These are phyloP conservation scores for Rhodotorula toruloides DNA, from an alignment of 768 basidiomycete species.

Conservation along the genomic window DNA sequence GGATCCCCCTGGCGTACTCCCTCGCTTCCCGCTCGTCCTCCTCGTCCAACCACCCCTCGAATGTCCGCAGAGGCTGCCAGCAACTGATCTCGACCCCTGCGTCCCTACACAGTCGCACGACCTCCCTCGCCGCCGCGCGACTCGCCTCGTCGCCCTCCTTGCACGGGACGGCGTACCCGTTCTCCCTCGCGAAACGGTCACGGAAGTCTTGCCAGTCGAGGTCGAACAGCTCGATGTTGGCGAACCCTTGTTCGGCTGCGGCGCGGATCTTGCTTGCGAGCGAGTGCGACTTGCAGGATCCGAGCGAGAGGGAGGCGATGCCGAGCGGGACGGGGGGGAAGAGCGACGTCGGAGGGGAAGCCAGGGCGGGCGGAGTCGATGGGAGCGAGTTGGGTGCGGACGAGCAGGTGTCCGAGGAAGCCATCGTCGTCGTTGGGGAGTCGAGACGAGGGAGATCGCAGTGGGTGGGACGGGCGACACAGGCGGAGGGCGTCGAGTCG, in stretches of 20 bases:
- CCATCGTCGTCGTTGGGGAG: not conserved
- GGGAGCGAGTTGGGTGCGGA: slow-evolving; percentile 1
- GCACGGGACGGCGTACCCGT: slow-evolving; percentile 41
- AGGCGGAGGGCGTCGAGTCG: no score
- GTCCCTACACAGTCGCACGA: slow-evolving; percentile 24
- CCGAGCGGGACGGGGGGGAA: slow-evolving; percentile 7
- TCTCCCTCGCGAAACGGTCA: slow-evolving; percentile 42
- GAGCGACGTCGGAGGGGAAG: not conserved
- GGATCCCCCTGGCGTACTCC: slow-evolving; percentile 44
- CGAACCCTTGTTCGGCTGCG: slow-evolving; percentile 34
- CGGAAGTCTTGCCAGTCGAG: slow-evolving; percentile 46
- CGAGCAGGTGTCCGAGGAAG: not conserved
- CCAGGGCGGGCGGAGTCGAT: slow-evolving; percentile 1
- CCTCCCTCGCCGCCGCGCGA: slow-evolving; percentile 42
- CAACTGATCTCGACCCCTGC: slow-evolving; percentile 44
- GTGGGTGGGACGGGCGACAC: no score
- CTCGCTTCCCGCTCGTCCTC: slow-evolving; percentile 44
- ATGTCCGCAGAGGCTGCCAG: slow-evolving; percentile 49
- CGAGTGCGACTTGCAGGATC: slow-evolving; percentile 42
- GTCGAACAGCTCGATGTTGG: slow-evolving; percentile 46
- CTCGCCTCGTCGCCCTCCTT: slow-evolving; percentile 36
- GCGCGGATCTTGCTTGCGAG: slow-evolving; percentile 46
- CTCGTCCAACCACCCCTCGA: slow-evolving; percentile 47
- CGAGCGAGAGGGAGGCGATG: slow-evolving; percentile 41
- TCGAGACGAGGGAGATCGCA: no score